Base-by-base conservation (phyloP, 371 early-diverging fungal species). In the Circinella minor region DNA sequence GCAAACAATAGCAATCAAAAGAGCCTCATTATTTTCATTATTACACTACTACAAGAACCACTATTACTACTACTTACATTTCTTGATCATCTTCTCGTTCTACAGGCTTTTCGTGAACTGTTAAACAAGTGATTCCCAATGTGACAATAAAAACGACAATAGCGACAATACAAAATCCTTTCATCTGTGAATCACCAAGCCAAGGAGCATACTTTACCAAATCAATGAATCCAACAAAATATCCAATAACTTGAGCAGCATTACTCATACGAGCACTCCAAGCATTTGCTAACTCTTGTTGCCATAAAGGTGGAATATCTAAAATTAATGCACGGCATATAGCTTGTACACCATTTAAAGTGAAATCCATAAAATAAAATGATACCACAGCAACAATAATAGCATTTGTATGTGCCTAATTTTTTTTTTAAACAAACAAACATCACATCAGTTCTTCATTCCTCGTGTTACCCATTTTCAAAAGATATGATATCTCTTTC, bases 331-430 rank as follows among this genome's bases (percentile, higher is more conserved):
- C 89, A 17, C 95, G 90, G 59, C 89, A 89, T 36, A 85, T 78
- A 4, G 92, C 90, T 70, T 90, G 90, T 3, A 80, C 86, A 2
- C 91, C 91, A 71, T 94, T 94, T 61, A 94, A 80, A 0, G 93
- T 86, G 70, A 94, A 94, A 71, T 94, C 95, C 13, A 94, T 77
- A 46, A 83, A 75, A 63, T 92, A 93, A 73, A 94, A 93, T 3
- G 88, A 88, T 0, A 81, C 20, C 3, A 94, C 92, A 17, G 93
- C 93, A 5, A 89, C 77, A 4, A 75, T 66, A 46, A 90, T 88
- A 0, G 88, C 82, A 74, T 77, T 34, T 10, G 65, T 47, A 38
- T 65, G 65, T 27, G 10, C 57, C 57, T 57, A 4, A 27, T 8
- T 27, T 11, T 10, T 11, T 10, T 27, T 27, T 27, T 27, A 27